Evolutionary conservation across 768 basidiomycete genomes (phyloP).

Genomic region (Crepidotus variabilis): DNA sequence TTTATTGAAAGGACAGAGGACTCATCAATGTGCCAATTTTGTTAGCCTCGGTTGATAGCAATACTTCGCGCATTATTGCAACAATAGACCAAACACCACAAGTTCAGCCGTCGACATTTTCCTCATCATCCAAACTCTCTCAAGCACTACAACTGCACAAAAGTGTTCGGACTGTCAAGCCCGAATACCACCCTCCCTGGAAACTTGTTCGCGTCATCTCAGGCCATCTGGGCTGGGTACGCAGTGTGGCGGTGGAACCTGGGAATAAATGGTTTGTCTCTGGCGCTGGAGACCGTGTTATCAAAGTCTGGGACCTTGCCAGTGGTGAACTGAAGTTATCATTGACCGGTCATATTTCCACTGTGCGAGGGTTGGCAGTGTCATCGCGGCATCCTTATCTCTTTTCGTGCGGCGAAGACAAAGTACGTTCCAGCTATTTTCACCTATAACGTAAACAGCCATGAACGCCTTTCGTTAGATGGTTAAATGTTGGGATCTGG

Average conservation of each 20-base stretch:
- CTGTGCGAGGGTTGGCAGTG: constrained; percentile 92
- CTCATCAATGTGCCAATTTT: constrained; percentile 5
- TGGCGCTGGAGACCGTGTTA: constrained; percentile 95
- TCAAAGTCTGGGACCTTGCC: constrained; percentile 99
- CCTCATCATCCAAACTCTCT: constrained; percentile 65
- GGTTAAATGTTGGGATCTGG: constrained; percentile 99
- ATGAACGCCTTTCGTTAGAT: constrained; percentile 49
- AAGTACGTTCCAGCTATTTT: constrained; percentile 46
- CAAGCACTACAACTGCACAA: constrained; percentile 90
- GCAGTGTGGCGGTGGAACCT: constrained; percentile 93
- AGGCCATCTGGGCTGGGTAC: constrained; percentile 97
- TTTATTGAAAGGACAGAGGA: background rate
- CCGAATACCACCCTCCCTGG: constrained; percentile 95
- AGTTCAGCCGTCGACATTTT: constrained; percentile 66
- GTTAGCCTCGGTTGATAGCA: constrained; percentile 35
- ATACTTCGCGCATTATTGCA: constrained; percentile 67
- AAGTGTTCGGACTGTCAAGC: constrained; percentile 90
- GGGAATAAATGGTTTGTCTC: constrained; percentile 99
- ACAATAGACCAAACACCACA: constrained; percentile 72
- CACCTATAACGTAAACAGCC: background rate
- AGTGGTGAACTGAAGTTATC: constrained; percentile 97
- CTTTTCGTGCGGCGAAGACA: constrained; percentile 97
- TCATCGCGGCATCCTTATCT: constrained; percentile 93
- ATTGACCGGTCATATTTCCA: constrained; percentile 95
- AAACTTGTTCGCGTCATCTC: constrained; percentile 96